These are phyloP conservation scores for Neoascochyta sp. DNA, from an alignment of 2,329 filamentous ascomycete species.

Conservation along the genomic window DNA sequence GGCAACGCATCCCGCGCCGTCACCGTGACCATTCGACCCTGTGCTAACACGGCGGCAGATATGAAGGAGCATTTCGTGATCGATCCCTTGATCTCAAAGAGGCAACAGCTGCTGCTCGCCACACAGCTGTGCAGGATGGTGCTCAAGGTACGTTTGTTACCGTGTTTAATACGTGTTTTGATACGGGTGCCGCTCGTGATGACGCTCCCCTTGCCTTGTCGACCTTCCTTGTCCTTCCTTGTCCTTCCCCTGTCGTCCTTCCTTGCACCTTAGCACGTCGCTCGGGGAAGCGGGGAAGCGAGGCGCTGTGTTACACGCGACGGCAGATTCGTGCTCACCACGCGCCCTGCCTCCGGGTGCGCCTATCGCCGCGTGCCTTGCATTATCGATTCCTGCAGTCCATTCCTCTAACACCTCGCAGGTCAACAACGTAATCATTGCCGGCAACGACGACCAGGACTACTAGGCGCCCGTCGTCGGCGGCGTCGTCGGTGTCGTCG, in stretches of 20 bases:
- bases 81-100: constrained; percentile 96
- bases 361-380: too few species aligned
- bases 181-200: constrained; percentile 14
- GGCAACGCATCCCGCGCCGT: constrained; percentile 11
- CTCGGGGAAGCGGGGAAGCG: constrained; percentile 21
- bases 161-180: constrained; percentile 8
- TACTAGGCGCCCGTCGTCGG: constrained; percentile 54
- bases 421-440: constrained; percentile 90
- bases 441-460: constrained; percentile 81
- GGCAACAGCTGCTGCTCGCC: constrained; percentile 91
- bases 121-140: constrained; percentile 95
- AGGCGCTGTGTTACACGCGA: constrained; percentile 19
- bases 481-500: too few species aligned
- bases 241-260: constrained; percentile 5
- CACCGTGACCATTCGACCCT: too few species aligned
- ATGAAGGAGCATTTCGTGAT: constrained; percentile 99
- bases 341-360: constrained; percentile 2
- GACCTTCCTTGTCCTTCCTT: too few species aligned
- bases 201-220: constrained; percentile 4
- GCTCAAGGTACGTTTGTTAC: constrained; percentile 51
- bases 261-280: constrained; percentile 10
- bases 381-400: too few species aligned
- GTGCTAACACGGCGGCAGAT: constrained; percentile 51
- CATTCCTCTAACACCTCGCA: constrained; percentile 23
- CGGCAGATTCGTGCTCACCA: constrained; percentile 7